Percentiles rank a stretch among this genome's conserved stretches.
phyloP scores from a whole-genome alignment of 2,329 filamentous ascomycete species.

The Pseudopithomyces chartarum region DNA sequence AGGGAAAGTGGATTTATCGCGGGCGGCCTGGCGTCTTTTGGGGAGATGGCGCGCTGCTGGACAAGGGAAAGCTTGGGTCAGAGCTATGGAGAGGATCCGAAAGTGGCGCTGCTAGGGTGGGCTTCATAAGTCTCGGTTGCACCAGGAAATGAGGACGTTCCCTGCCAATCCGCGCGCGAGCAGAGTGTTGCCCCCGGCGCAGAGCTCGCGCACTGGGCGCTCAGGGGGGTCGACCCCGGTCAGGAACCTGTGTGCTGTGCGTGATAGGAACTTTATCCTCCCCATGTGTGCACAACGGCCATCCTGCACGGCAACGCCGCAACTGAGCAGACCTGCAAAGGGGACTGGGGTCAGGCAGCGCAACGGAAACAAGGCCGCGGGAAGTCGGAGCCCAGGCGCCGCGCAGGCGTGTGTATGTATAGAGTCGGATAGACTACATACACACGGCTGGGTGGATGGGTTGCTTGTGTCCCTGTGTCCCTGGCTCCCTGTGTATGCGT shows the following conservation, averaged over 20 bases:
- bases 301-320: neutral
- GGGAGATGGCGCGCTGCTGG: conserved; percentile 36
- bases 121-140: conserved; percentile 41
- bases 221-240: conserved; percentile 29
- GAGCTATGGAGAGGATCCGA: conserved; percentile 36
- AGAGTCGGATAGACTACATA: too few relatives aligned
- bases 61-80: conserved; percentile 31
- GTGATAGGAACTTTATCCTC: conserved; percentile 14
- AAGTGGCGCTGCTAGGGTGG: conserved; percentile 35
- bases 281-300: conserved; percentile 13
- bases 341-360: neutral
- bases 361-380: neutral
- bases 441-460: too few relatives aligned
- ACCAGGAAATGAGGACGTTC: conserved; percentile 39
- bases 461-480: too few relatives aligned
- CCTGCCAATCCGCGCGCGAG: conserved; percentile 33
- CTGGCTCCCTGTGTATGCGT: too few relatives aligned
- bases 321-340: neutral
- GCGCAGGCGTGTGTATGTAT: neutral
- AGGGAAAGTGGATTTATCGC: conserved; percentile 30
- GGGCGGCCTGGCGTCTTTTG: conserved; percentile 40
- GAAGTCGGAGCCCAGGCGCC: neutral
- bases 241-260: conserved; percentile 24
- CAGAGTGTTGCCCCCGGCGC: conserved; percentile 26
- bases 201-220: conserved; percentile 23